Evolutionary conservation across 1,284 basidiomycete species (phyloP).

Genomic region (Agroathelia rolfsii): DNA sequence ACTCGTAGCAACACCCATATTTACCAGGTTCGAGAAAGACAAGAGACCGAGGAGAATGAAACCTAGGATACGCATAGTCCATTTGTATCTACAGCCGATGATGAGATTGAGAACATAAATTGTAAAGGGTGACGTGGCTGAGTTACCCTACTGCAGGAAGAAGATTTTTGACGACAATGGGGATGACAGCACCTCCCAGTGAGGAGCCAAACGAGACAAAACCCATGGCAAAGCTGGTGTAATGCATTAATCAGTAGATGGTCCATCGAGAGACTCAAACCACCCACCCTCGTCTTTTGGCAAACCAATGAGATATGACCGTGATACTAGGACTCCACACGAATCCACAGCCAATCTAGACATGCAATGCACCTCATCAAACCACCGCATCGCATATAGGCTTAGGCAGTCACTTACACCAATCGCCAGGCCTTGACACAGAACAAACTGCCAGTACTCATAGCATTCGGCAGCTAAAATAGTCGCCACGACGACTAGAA

Average conservation of each 20-base stretch:
- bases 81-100: constrained; percentile 49
- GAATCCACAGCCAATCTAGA: constrained; percentile 15
- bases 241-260: too few relatives aligned
- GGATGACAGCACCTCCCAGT: constrained; percentile 33
- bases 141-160: constrained; percentile 26
- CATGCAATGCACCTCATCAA: constrained; percentile 12
- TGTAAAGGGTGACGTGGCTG: constrained; percentile 1
- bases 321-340: constrained; percentile 35
- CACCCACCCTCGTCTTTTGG: constrained; percentile 26
- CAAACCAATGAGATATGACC: constrained; percentile 41
- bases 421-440: constrained; percentile 36
- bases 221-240: constrained; percentile 35
- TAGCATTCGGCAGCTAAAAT: constrained; percentile 42
- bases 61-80: constrained; percentile 52
- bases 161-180: constrained; percentile 31
- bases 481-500: constrained; percentile 30
- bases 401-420: constrained; percentile 25
- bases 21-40: constrained; percentile 32
- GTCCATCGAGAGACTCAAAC: too few relatives aligned
- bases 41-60: constrained; percentile 38
- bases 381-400: too few relatives aligned
- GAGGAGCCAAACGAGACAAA: constrained; percentile 31
- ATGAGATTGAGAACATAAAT: constrained; percentile 1
- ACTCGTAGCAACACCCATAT: too few relatives aligned
- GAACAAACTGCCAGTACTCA: constrained; percentile 42